These are phyloP conservation scores for Ramaria sp. DNA, from an alignment of 768 basidiomycete genomes.

Conservation along the genomic window DNA sequence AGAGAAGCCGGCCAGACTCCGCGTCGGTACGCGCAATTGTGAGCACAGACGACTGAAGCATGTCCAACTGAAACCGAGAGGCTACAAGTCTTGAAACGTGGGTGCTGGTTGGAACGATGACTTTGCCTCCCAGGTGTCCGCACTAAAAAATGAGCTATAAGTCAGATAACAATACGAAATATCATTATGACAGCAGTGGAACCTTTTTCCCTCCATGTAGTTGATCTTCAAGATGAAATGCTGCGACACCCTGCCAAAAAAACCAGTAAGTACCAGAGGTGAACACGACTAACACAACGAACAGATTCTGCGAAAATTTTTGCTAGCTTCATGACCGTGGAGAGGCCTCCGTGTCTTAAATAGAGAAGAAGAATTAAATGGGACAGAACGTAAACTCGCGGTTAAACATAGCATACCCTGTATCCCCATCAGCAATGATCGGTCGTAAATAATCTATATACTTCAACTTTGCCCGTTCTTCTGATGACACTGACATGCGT, in stretches of 20 bases:
- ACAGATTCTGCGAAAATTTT: conserved; percentile 94
- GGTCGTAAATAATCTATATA: conserved; percentile 84
- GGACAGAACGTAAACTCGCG: not conserved
- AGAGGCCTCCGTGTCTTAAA: conserved; percentile 79
- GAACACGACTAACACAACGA: not conserved
- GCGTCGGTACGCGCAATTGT: conserved; percentile 89
- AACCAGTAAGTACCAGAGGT: not conserved
- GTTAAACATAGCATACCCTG: conserved; percentile 47
- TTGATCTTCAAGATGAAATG: conserved; percentile 89
- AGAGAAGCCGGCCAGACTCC: conserved; percentile 75
- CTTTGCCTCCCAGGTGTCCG: conserved; percentile 85
- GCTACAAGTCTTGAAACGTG: conserved; percentile 79
- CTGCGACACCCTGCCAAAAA: conserved; percentile 62
- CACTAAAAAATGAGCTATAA: not conserved
- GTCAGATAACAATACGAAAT: not conserved
- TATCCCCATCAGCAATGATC: conserved; percentile 92
- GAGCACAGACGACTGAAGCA: conserved; percentile 80
- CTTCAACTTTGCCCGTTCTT: conserved; percentile 57
- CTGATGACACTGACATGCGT: conserved; percentile 52
- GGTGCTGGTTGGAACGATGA: conserved; percentile 82
- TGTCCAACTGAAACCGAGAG: conserved; percentile 82
- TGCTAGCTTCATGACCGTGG: conserved; percentile 87
- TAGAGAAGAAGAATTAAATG: not conserved
- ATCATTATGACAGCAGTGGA: not conserved
- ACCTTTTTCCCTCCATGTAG: conserved; percentile 91